Conservation (phyloP, 306 rosid genomes). For the Mimosa pudica region DNA sequence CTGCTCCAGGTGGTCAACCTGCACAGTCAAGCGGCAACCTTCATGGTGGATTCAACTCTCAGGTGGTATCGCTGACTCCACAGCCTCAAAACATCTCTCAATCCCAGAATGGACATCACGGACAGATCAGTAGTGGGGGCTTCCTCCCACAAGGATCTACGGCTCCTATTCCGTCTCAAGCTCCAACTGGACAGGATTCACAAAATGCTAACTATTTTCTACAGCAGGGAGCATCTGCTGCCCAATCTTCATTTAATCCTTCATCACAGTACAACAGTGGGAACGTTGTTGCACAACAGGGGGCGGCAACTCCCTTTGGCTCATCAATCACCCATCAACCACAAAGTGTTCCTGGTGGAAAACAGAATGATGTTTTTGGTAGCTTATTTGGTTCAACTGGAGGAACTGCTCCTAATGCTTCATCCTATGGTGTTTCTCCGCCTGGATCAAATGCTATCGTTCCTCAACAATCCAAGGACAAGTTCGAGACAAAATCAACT, state of each 20-base stretch:
- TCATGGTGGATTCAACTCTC: conserved; percentile 55
- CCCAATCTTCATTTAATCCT: conserved; percentile 46
- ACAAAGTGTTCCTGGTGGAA: conserved; percentile 36
- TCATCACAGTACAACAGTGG: conserved; percentile 54
- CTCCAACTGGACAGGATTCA: conserved; percentile 54
- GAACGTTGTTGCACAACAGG: conserved; percentile 53
- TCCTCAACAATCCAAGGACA: conserved; percentile 73
- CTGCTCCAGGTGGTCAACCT: conserved; percentile 55
- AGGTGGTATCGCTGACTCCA: conserved; percentile 43
- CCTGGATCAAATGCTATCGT: conserved; percentile 50
- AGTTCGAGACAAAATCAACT: conserved; percentile 91
- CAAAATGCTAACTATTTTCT: conserved; percentile 52
- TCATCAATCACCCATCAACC: conserved; percentile 32
- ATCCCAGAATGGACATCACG: conserved; percentile 59
- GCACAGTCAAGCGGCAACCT: conserved; percentile 54
- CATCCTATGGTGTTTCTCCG: conserved; percentile 53
- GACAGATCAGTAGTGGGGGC: conserved; percentile 58
- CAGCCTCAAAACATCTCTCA: conserved; percentile 47
- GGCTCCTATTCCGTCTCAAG: conserved; percentile 52
- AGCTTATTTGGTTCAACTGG: conserved; percentile 49
- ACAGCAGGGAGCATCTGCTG: conserved; percentile 55
- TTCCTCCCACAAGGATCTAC: conserved; percentile 53
- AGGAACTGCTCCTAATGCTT: conserved; percentile 46
- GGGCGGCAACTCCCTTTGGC: conserved; percentile 38
- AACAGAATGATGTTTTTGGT: conserved; percentile 46